Evolutionary conservation across 768 basidiomycete species (phyloP).

Genomic region (Rubroboletus pulcherrimus): DNA sequence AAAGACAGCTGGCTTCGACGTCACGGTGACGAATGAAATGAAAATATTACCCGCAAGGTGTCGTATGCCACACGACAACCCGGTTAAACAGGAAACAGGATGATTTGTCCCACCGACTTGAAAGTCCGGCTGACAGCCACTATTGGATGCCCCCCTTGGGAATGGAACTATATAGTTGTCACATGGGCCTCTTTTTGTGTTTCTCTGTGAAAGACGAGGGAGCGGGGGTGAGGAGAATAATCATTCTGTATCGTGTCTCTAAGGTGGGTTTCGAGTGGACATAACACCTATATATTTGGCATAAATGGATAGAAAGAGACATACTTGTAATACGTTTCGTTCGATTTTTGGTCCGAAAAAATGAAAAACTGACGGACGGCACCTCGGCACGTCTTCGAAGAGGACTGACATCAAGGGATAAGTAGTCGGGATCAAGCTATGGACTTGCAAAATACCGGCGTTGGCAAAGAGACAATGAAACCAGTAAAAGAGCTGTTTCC

Average conservation of each 20-base stretch:
- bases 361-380: not conserved
- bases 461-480: no score
- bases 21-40: not conserved
- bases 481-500: no score
- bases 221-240: not conserved
- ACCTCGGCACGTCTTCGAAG: not conserved
- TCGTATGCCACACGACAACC: not conserved
- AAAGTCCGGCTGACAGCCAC: not conserved
- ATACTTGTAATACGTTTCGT: not conserved
- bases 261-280: not conserved
- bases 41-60: not conserved
- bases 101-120: not conserved
- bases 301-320: not conserved
- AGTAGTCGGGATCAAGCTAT: not conserved
- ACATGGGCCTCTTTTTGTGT: not conserved
- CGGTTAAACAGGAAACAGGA: not conserved
- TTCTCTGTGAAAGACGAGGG: not conserved
- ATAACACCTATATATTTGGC: not conserved
- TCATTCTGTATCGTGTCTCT: not conserved
- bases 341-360: conserved; percentile 1
- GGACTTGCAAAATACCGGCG: not conserved
- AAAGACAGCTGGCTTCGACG: not conserved
- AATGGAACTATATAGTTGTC: not conserved
- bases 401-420: not conserved
- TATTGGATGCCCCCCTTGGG: no score